Conservation (phyloP, 352 stramenopile genomes). For the Peronospora farinosa region DNA sequence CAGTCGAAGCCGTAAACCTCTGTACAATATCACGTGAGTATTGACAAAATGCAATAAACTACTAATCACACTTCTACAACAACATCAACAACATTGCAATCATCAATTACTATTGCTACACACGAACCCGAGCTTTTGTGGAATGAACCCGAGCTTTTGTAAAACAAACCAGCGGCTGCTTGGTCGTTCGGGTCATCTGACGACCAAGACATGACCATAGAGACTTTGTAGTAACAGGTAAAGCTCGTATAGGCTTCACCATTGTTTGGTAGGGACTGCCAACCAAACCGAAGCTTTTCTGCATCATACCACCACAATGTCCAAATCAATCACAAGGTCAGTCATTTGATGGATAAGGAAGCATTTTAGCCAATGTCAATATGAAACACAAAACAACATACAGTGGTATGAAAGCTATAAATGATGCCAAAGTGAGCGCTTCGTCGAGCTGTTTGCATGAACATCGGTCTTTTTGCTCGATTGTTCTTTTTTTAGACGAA, state of each 20-base stretch:
- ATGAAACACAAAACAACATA: conserved; percentile 7
- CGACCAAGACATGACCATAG: conserved; percentile 36
- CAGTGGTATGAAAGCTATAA: conserved; percentile 17
- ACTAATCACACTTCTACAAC: conserved; percentile 1
- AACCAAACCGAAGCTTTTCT: conserved; percentile 22
- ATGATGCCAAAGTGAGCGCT: conserved; percentile 14
- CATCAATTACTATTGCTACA: neutral
- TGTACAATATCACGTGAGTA: conserved; percentile 21
- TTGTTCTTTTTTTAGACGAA: too few relatives aligned
- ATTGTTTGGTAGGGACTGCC: conserved; percentile 63
- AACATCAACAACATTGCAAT: conserved; percentile 11
- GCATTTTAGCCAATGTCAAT: neutral
- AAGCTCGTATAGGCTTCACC: conserved; percentile 29
- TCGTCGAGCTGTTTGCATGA: conserved; percentile 14
- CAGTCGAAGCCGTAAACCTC: conserved; percentile 44
- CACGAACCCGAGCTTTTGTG: conserved; percentile 62
- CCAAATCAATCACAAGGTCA: conserved; percentile 12
- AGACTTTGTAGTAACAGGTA: conserved; percentile 27
- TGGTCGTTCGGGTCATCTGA: conserved; percentile 23
- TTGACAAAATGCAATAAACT: conserved; percentile 4
- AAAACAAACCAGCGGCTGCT: conserved; percentile 53
- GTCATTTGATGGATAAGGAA: conserved; percentile 3
- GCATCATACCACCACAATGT: conserved; percentile 5
- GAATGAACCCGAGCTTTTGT: conserved; percentile 70
- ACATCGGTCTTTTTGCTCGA: too few relatives aligned